Base-by-base conservation (phyloP, 2,329 filamentous ascomycete species). In the Rhynchosporium agropyri region DNA sequence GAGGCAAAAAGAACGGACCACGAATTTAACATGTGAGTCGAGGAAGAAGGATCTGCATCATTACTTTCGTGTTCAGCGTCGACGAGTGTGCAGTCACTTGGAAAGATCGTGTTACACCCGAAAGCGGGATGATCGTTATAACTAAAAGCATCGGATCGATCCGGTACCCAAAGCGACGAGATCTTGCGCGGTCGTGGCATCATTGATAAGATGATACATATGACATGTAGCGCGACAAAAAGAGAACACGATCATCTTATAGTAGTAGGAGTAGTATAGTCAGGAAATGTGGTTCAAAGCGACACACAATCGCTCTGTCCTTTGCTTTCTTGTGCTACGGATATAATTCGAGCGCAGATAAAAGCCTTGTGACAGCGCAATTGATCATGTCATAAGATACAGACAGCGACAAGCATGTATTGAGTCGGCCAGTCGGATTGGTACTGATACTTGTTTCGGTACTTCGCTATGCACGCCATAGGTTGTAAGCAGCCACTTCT, bases 391-490 rank as follows among this genome's bases (percentile, higher is more conserved):
- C 31, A 36, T 42, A 33, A 33, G 40, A 36, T n/a, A 20, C 20
- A 54, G 20, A 42, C 13, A 54, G 28, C 38, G 51, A 57, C 7
- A 29, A 29, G 40, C 20, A 28, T 4, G 8, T 31, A 45, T 20
- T 33, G 28, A 57, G 12, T 46, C 38, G 12, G 29, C 54, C 42
- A 46, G 54, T 57, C 54, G 40, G 42, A 28, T 46, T 57, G 40
- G 38, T 13, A 40, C 28, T 57, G n/a, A 33, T 15, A 26, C n/a
- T 20, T 8, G n/a, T n/a, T 43, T 56, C 53, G 53, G 40, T 33
- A 31, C 42, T n/a, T 56, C 43, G 54, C 54, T 13, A n/a, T 57
- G 54, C 54, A 42, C 51, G 51, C 51, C 51, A 54, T 54, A 54
- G 33, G 36, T 36, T 20, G 51, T 54, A 15, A 40, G 31, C 31